These are phyloP conservation scores for Gelatoporia subvermispora DNA, from an alignment of 768 basidiomycete species.

Conservation along the genomic window DNA sequence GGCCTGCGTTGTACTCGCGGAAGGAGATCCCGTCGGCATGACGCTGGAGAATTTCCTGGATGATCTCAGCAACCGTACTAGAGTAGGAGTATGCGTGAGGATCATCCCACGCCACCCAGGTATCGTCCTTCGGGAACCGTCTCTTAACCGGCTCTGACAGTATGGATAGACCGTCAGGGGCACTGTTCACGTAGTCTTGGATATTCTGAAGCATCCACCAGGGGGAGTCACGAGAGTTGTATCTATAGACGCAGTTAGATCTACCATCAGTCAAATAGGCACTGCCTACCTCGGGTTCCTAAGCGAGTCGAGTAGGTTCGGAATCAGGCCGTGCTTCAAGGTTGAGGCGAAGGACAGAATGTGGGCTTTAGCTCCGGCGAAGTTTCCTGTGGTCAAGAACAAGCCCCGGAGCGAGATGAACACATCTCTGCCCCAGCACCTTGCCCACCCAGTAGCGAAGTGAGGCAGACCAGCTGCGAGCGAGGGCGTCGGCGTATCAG, in stretches of 20 bases:
- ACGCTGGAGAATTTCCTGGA: slow-evolving; percentile 93
- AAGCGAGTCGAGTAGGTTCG: slow-evolving; percentile 89
- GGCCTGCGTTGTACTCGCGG: slow-evolving; percentile 94
- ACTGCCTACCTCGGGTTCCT: slow-evolving; percentile 67
- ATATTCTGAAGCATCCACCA: slow-evolving; percentile 99
- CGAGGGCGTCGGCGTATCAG: slow-evolving; percentile 63
- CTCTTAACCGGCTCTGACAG: slow-evolving; percentile 80
- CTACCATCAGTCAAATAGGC: too few species aligned
- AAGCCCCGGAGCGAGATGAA: slow-evolving; percentile 93
- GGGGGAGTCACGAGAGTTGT: slow-evolving; percentile 95
- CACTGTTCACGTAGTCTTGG: slow-evolving; percentile 83
- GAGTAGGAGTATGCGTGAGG: slow-evolving; percentile 75
- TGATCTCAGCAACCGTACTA: slow-evolving; percentile 85
- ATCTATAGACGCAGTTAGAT: too few species aligned
- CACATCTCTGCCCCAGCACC: slow-evolving; percentile 94
- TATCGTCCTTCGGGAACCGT: slow-evolving; percentile 93
- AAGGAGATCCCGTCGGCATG: slow-evolving; percentile 92
- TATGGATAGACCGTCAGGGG: slow-evolving; percentile 79
- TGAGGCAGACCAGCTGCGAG: slow-evolving; percentile 95
- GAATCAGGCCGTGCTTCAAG: slow-evolving; percentile 92
- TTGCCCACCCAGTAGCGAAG: slow-evolving; percentile 89
- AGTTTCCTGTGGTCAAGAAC: slow-evolving; percentile 91
- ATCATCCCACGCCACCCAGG: slow-evolving; percentile 92
- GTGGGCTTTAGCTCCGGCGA: slow-evolving; percentile 78
- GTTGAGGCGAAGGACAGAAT: slow-evolving; percentile 92